Conservation (phyloP, 2,329 filamentous ascomycete species). For the Aschersonia sp. region DNA sequence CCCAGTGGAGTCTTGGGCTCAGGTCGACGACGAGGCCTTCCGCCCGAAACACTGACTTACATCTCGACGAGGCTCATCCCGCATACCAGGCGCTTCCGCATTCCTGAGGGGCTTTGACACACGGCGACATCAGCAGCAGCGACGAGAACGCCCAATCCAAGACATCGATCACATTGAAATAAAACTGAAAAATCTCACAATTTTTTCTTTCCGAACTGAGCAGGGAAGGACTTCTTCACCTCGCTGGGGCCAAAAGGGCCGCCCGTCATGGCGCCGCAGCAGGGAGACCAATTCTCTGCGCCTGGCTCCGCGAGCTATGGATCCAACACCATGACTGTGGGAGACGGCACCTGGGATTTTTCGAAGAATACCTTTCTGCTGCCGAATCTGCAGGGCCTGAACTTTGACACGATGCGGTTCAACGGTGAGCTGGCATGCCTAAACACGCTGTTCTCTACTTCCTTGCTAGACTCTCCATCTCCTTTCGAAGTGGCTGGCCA, state of each 20-base stretch:
- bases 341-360: slow-evolving; percentile 75
- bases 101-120: neutral
- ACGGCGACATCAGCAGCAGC: too few relatives aligned
- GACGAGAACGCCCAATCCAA: too few relatives aligned
- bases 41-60: too few relatives aligned
- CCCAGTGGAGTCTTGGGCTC: too few relatives aligned
- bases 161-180: too few relatives aligned
- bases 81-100: neutral
- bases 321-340: slow-evolving; percentile 61
- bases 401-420: slow-evolving; percentile 71
- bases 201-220: too few relatives aligned
- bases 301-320: slow-evolving; percentile 60
- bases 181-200: too few relatives aligned
- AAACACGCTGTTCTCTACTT: neutral
- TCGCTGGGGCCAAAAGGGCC: neutral
- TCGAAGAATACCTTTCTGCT: slow-evolving; percentile 63
- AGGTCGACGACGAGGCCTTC: too few relatives aligned
- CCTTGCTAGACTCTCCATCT: too few relatives aligned
- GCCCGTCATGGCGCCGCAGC: slow-evolving; percentile 40
- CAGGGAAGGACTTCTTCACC: too few relatives aligned
- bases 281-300: slow-evolving; percentile 45
- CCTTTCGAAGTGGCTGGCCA: too few relatives aligned
- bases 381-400: slow-evolving; percentile 61
- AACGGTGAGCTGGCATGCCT: slow-evolving; percentile 44
- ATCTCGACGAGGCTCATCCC: too few relatives aligned